These are phyloP conservation scores for Sporopachydermia lactativora DNA, from an alignment of 805 yeast genomes.

Conservation along the genomic window DNA sequence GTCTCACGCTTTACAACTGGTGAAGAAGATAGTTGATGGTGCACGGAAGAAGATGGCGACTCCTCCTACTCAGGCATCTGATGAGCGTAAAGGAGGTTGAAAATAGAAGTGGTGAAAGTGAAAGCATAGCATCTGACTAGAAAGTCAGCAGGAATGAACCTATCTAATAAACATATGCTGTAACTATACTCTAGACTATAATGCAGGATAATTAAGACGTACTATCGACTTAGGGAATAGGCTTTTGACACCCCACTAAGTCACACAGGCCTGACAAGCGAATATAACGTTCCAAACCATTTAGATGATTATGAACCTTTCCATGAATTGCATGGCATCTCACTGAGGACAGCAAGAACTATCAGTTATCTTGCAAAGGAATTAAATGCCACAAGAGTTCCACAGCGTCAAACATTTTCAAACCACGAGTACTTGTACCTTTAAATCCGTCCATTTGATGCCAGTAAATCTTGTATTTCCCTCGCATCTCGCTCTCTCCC, in stretches of 20 bases:
- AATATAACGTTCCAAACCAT: too few relatives aligned
- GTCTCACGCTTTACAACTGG: constrained; percentile 23
- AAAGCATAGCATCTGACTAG: not conserved
- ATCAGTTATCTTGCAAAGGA: too few relatives aligned
- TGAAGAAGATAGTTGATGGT: constrained; percentile 35
- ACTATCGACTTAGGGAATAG: too few relatives aligned
- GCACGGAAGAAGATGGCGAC: constrained; percentile 30
- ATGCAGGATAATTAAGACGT: too few relatives aligned
- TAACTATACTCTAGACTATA: too few relatives aligned
- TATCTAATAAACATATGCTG: too few relatives aligned
- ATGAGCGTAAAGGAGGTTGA: constrained; percentile 39
- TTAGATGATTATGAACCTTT: too few relatives aligned
- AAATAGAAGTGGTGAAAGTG: not conserved
- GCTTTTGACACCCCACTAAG: too few relatives aligned
- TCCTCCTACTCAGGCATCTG: constrained; percentile 7
- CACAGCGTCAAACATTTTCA: constrained; percentile 35
- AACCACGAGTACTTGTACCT: constrained; percentile 45
- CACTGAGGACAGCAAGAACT: too few relatives aligned
- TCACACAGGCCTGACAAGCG: too few relatives aligned
- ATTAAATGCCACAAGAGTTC: constrained; percentile 26
- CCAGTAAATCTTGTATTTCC: constrained; percentile 22
- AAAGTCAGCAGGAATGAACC: too few relatives aligned
- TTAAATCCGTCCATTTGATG: constrained; percentile 50
- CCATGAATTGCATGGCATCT: too few relatives aligned
- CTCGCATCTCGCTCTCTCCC: constrained; percentile 13